Evolutionary conservation across 2,329 filamentous ascomycete species (phyloP), one percentile per base, ranked within the genome.

Genomic region (Aspergillus pseudotamarii): DNA sequence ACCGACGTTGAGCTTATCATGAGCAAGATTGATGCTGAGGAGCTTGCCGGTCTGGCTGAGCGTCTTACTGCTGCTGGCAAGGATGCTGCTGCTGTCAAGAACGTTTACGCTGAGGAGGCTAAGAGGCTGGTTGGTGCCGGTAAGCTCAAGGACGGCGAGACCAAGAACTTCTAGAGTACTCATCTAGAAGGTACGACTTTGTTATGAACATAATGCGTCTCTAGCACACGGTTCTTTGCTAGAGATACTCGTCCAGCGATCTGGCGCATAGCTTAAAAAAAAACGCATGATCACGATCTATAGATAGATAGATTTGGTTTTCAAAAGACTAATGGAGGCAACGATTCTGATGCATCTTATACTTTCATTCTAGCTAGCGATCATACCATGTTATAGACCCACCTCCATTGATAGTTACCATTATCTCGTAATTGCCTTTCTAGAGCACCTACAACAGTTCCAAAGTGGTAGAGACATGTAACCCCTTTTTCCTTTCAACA

Each of bases 1-100:
- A 86, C 86, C 72, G 94, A 97, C 69, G 91, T 96, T 56, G 96
- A 99, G 75, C 82, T 90, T 26, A 81, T 99, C 65, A 93, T 97
- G 82, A 84, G 85, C 80, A 96, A 94, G 87, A 89, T 97, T 69
- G 94, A 97, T 69, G 83, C 91, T 60, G 94, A 97, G 71, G 94
- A 98, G 85, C 88, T 98, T 73, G 94, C 94, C 46, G 86, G 85
- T 26, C 83, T 99, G 63, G 93, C 94, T 41, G 85, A 83, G 72
- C 94, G 94, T 83, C 87, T 99, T 64, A 90, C 88, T 73, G 87
- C 88, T 51, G 87, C 86, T 48, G 85, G 92, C 72, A 96, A 92
- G 79, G 88, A 94, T 66, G 89, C 88, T 23, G 88, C 86, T 68
- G 92, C 93, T 78, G 94, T 99, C 79, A 97, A 96, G 88, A 82